phyloP scores from a whole-genome alignment of 371 early-diverging fungal genomes.

The Rhizopus microsporus region DNA sequence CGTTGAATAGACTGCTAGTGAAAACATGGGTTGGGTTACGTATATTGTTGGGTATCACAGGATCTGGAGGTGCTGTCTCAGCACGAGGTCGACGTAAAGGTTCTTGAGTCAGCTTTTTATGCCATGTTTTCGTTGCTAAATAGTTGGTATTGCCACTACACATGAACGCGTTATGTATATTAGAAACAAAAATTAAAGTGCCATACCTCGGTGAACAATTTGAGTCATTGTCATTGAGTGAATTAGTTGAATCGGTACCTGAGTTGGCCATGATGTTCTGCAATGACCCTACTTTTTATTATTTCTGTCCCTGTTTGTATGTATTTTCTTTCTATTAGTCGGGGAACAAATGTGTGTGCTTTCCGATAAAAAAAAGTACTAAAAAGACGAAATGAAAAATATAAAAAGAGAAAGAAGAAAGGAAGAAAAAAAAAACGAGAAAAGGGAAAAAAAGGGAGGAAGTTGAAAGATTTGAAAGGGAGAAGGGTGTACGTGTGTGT shows the following conservation, averaged over 20 bases:
- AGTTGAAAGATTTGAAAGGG: not conserved
- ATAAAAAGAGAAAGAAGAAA: not conserved
- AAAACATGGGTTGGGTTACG: not conserved
- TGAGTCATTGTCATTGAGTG: too few species aligned
- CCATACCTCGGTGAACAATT: too few species aligned
- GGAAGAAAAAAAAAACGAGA: slow-evolving; percentile 1
- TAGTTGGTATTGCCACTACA: not conserved
- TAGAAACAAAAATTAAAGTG: not conserved
- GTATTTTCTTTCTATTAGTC: not conserved
- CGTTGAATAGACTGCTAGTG: not conserved
- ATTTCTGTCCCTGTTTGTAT: not conserved
- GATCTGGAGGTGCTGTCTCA: slow-evolving; percentile 40
- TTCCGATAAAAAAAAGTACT: slow-evolving; percentile 2
- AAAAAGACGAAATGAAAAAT: not conserved
- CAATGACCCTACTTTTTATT: not conserved
- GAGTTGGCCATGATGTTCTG: not conserved
- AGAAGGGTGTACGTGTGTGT: too few species aligned
- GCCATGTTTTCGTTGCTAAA: not conserved
- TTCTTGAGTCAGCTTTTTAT: slow-evolving; percentile 1
- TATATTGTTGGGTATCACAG: not conserved
- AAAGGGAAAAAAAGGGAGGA: slow-evolving; percentile 1
- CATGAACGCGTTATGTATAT: not conserved
- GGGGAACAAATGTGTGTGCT: slow-evolving; percentile 3
- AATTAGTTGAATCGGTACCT: too few species aligned
- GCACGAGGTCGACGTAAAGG: slow-evolving; percentile 60